Conservation (phyloP, 495 filamentous ascomycete genomes). For the Neurospora tetraspora region DNA sequence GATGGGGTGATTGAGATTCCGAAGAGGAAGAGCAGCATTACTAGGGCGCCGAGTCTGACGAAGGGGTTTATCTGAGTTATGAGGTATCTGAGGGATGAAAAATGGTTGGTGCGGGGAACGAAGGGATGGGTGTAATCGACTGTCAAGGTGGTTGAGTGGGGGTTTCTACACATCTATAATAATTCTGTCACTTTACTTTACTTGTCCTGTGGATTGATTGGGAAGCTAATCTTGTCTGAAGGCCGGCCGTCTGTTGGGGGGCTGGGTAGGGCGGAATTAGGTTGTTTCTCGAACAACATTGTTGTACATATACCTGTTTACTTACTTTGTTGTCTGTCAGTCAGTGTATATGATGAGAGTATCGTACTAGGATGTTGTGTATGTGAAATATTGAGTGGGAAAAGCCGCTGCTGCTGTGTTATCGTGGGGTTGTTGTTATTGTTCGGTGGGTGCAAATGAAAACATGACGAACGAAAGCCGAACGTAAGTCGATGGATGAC, state of each 20-base stretch:
- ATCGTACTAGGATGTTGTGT: not conserved
- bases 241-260: not conserved
- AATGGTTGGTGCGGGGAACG: not conserved
- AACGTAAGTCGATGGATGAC: too few species aligned
- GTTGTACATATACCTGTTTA: not conserved
- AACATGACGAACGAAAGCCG: too few species aligned
- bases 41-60: slow-evolving; percentile 39
- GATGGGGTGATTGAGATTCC: slow-evolving; percentile 40
- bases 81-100: not conserved
- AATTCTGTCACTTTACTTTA: not conserved
- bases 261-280: not conserved
- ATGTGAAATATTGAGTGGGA: not conserved
- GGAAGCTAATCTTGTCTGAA: not conserved
- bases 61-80: slow-evolving; percentile 43
- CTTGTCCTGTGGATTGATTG: not conserved
- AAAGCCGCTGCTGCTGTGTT: not conserved
- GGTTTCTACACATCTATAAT: not conserved
- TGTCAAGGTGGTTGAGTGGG: not conserved
- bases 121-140: not conserved
- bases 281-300: not conserved
- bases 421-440: too few species aligned
- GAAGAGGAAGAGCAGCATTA: slow-evolving; percentile 45
- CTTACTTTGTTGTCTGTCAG: not conserved
- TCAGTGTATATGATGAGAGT: not conserved
- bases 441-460: too few species aligned